A percentile compares a stretch with the other conserved stretches of the same genome.
Evolutionary conservation across 306 rosid genomes (phyloP).

Genomic region (Albizia julibrissin): DNA sequence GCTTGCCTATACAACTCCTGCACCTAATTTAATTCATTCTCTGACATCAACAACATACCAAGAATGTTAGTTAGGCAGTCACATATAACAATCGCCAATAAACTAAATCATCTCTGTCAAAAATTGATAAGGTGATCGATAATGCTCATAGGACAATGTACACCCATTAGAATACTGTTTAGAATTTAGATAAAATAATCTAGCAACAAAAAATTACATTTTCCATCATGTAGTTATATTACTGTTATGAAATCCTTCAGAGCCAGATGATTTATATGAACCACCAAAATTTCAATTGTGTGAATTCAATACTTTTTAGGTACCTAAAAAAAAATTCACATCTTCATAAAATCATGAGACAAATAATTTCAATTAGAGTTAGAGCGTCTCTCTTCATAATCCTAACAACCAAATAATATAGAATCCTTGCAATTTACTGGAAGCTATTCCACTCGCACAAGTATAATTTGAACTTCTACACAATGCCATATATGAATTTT

Average conservation of each 20-base stretch:
- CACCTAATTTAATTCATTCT: constrained; percentile 69
- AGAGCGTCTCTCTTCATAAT: not conserved
- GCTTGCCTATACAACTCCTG: constrained; percentile 77
- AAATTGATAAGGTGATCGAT: not conserved
- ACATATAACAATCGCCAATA: not conserved
- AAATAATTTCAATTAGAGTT: not conserved
- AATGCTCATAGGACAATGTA: not conserved
- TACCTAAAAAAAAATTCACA: not conserved
- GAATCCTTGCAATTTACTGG: not conserved
- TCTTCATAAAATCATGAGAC: not conserved
- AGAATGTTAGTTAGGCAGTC: constrained; percentile 23
- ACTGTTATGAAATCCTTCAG: not conserved
- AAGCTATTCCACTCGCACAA: too few species aligned
- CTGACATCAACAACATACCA: constrained; percentile 48
- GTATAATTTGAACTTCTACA: not conserved
- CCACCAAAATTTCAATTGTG: not conserved
- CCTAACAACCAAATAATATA: not conserved
- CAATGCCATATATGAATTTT: not conserved
- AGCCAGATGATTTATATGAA: not conserved
- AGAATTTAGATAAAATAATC: not conserved
- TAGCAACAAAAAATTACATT: not conserved
- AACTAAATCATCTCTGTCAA: not conserved
- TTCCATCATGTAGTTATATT: not conserved
- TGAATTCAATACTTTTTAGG: not conserved
- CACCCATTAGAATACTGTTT: not conserved